Evolutionary conservation across 176 grass and related monocot genomes (phyloP).

Genomic region (Puya raimondii): DNA sequence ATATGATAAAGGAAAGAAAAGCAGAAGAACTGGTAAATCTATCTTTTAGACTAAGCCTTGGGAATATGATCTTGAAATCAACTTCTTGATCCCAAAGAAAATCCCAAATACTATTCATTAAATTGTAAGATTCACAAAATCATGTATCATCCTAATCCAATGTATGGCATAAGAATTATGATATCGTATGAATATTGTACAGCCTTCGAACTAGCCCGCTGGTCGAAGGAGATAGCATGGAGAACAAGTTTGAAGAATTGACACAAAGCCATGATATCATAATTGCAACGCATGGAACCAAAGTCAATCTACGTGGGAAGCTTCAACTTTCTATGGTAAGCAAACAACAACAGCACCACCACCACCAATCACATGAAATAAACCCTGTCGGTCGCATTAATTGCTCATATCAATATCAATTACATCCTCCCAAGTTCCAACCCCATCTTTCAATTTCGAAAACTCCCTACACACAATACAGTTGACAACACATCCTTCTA

Average conservation of each 20-base stretch:
- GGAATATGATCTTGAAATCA: too few species aligned
- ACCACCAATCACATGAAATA: too few species aligned
- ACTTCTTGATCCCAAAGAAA: too few species aligned
- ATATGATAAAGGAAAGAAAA: too few species aligned
- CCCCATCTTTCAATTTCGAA: not conserved
- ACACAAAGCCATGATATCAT: constrained; percentile 89
- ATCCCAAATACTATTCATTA: too few species aligned
- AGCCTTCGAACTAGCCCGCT: constrained; percentile 75
- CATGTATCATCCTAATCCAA: too few species aligned
- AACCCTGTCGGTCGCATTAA: not conserved
- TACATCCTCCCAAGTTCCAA: not conserved
- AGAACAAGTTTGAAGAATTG: constrained; percentile 87
- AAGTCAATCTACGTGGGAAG: too few species aligned
- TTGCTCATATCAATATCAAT: not conserved
- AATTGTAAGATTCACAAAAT: too few species aligned
- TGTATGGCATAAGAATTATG: not conserved
- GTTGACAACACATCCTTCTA: not conserved
- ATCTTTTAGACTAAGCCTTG: too few species aligned
- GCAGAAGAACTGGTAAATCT: too few species aligned
- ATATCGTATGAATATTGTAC: not conserved
- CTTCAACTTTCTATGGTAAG: too few species aligned
- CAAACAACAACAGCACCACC: too few species aligned
- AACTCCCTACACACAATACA: not conserved
- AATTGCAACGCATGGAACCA: constrained; percentile 96
- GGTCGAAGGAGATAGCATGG: constrained; percentile 95